Base-by-base conservation (phyloP, 2,329 filamentous ascomycete genomes). In the Zasmidium cellare region DNA sequence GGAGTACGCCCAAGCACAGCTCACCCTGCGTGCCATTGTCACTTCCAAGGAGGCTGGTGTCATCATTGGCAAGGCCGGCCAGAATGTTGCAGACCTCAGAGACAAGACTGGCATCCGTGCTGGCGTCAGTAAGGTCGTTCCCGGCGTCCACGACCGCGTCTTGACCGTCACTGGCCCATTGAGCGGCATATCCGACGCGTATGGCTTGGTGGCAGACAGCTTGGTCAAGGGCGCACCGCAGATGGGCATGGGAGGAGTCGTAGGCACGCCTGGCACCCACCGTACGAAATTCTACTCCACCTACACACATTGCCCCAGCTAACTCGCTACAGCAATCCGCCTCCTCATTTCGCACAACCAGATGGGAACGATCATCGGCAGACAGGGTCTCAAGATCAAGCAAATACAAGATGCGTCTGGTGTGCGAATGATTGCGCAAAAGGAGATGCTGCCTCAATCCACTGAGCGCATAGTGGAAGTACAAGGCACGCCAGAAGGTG, bases 321-420 rank as follows among this genome's bases (percentile, higher is more conserved):
- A 50, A 67, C 58, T 25, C 5, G 12, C 20, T 60, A 20, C 67
- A 99, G 94, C 94, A 61, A 90, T 99, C 76, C 96, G 96, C 73
- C 87, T 99, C 28, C 88, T 99, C 74, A 97, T 99, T 76, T 99
- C 94, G 31, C 93, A 99, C 81, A 97, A 97, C 76, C 94, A 99
- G 79, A 99, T 99, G 94, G 94, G 94, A 62, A 99, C 94, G 70
- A 97, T 99, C 79, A 99, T 99, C 73, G 94, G 94, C 70, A 87
- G 92, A 65, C 90, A 96, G 75, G 94, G 94, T 59, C 83, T 97
- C 67, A 99, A 97, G 83, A 99, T 99, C 83, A 99, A 99, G 84
- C 91, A 97, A 75, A 99, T 99, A 67, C 94, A 99, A 76, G 94
- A 99, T 75, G 88, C 87, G 25, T 97, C 94, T 3, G 92, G 92